Evolutionary conservation across 805 yeast species (phyloP), one percentile per base, ranked within the genome.

Genomic region (Kurtzmaniella cleridarum): DNA sequence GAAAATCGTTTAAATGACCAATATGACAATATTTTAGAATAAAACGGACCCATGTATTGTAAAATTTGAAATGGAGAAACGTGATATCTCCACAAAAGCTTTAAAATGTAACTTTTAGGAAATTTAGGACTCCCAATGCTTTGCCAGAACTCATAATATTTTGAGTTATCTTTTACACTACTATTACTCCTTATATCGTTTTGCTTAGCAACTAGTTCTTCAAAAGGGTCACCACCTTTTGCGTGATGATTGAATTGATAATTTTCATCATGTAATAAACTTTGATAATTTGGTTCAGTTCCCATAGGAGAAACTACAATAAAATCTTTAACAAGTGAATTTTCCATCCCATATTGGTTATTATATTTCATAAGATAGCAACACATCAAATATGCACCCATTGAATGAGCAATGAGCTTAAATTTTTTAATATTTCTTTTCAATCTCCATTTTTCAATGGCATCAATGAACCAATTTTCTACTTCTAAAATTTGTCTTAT

Each of bases 251-350:
- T 62, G 37, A 55, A 55, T 39, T 62, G 67, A 36, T 54, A 55
- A 32, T 52, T 45, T 28, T 51, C 50, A 40, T 55, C 45, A 39
- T 54, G 64, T 20, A 67, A 48, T 44, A 66, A 58, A 41, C 71
- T 65, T 13, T 46, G 41, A 24, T 48, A 48, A 38, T 60, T 64
- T 11, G 70, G 55, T 41, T 67, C 73, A 1, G 73, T 65, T 3
- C 73, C 73, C 71, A 67, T 60, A 3, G 73, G 72, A 45, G 71
- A 65, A 3, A 66, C 68, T 13, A 57, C 39, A 27, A 60, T 48
- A 32, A 49, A 57, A 28, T 45, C 54, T 31, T 40, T 52, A 23
- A 53, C 66, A 17, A 48, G 30, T 20, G 43, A 35, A 14, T 44
- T 43, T 15, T 38, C 46, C 3, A 18, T 27, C 28, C 34, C 35